Conservation (phyloP, 2,329 filamentous ascomycete genomes). For the Hypoxylon sp. region DNA sequence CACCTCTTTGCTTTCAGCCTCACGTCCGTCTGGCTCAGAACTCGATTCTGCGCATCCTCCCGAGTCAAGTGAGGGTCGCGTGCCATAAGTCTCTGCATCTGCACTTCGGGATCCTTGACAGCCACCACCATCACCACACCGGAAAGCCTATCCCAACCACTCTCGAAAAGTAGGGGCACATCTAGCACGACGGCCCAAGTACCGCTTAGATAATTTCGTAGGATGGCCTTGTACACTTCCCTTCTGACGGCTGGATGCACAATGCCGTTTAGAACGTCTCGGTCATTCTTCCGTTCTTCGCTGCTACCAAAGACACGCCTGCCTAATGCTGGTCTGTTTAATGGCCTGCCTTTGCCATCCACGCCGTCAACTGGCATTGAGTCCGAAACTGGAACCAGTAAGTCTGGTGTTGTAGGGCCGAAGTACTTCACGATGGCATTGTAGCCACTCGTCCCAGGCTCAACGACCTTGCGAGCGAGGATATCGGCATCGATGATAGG, state of each 20-base stretch:
- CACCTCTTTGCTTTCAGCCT: conserved; percentile 84
- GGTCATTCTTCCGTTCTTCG: conserved; percentile 77
- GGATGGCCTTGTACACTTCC: conserved; percentile 83
- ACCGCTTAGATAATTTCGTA: conserved; percentile 80
- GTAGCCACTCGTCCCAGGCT: conserved; percentile 90
- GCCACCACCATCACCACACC: conserved; percentile 90
- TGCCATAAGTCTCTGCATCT: conserved; percentile 83
- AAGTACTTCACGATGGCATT: conserved; percentile 86
- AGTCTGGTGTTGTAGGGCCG: conserved; percentile 83
- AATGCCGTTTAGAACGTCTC: conserved; percentile 86
- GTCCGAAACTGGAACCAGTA: conserved; percentile 75
- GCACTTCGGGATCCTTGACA: conserved; percentile 82
- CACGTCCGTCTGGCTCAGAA: conserved; percentile 89
- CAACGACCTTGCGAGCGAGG: conserved; percentile 92
- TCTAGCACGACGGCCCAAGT: conserved; percentile 93
- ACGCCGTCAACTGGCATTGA: conserved; percentile 68
- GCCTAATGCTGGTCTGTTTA: conserved; percentile 90
- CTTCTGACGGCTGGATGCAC: conserved; percentile 90
- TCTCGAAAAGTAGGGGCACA: conserved; percentile 92
- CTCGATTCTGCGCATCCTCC: conserved; percentile 91
- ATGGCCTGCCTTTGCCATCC: conserved; percentile 75
- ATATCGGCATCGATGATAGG: conserved; percentile 96
- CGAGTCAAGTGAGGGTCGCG: conserved; percentile 82
- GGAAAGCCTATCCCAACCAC: conserved; percentile 86
- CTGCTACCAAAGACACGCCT: conserved; percentile 87